These are phyloP conservation scores for Pterula multifida DNA, from an alignment of 1,284 basidiomycete species.

Conservation along the genomic window DNA sequence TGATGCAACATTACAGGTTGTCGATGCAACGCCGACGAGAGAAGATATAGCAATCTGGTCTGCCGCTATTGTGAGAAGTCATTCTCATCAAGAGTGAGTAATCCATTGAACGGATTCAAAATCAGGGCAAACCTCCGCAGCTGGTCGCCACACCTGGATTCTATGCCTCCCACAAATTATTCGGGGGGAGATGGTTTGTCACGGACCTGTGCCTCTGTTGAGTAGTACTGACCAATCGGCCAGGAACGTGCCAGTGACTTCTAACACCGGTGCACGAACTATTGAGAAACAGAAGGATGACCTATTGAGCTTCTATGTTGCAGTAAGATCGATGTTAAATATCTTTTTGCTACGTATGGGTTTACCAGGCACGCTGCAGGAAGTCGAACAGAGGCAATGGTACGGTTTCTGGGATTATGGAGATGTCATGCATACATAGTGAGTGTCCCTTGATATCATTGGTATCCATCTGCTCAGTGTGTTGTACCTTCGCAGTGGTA, in stretches of 20 bases:
- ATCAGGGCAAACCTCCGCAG: not conserved
- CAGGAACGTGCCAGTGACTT: constrained; percentile 23
- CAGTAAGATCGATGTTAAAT: no score
- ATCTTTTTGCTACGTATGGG: no score
- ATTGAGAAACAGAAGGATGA: constrained; percentile 26
- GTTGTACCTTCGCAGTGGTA: no score
- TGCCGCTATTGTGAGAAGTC: constrained; percentile 17
- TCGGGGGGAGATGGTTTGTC: constrained; percentile 24
- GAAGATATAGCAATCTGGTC: constrained; percentile 19
- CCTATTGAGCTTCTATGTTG: constrained; percentile 28
- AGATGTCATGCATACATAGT: constrained; percentile 29
- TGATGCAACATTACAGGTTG: constrained; percentile 23
- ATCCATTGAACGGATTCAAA: not conserved
- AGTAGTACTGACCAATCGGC: not conserved
- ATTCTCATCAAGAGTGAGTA: not conserved
- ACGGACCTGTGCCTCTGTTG: not conserved
- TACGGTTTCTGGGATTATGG: constrained; percentile 33
- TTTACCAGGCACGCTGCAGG: no score
- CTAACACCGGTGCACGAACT: constrained; percentile 18
- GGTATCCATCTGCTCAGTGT: no score
- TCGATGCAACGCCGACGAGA: constrained; percentile 22
- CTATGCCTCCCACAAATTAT: constrained; percentile 17
- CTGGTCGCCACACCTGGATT: constrained; percentile 19
- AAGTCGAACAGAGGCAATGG: constrained; percentile 26
- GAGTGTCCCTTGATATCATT: no score